Evolutionary conservation across 164 flowering plant species (phyloP).

Genomic region (Houttuynia cordata): DNA sequence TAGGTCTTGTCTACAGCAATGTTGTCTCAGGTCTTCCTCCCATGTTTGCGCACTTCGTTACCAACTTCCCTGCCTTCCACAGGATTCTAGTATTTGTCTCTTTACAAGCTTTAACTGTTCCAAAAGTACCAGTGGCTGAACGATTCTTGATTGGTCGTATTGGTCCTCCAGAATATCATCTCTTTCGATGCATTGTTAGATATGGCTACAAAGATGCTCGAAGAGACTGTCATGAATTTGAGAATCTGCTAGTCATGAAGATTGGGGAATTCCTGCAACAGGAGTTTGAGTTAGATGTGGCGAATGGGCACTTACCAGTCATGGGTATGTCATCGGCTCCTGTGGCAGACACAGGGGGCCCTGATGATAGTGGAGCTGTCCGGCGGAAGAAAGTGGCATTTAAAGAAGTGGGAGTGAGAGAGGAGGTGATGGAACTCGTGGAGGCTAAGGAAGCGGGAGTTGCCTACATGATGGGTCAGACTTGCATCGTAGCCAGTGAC

Average conservation of each 20-base stretch:
- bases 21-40: constrained; percentile 38
- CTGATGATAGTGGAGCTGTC: constrained; percentile 3
- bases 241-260: constrained; percentile 23
- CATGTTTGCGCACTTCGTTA: constrained; percentile 40
- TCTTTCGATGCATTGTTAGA: constrained; percentile 27
- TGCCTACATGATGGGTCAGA: constrained; percentile 51
- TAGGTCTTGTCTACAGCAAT: constrained; percentile 33
- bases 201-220: constrained; percentile 34
- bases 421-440: constrained; percentile 24
- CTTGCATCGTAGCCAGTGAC: constrained; percentile 28
- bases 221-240: constrained; percentile 23
- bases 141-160: constrained; percentile 28
- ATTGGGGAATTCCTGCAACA: constrained; percentile 27
- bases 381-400: constrained; percentile 18
- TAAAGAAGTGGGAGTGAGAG: constrained; percentile 12
- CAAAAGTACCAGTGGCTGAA: constrained; percentile 23
- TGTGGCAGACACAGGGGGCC: constrained; percentile 4
- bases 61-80: constrained; percentile 54
- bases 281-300: constrained; percentile 6
- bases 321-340: constrained; percentile 6
- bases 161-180: constrained; percentile 25
- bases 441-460: constrained; percentile 45
- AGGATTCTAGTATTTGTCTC: constrained; percentile 29
- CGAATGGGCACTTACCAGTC: constrained; percentile 2
- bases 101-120: constrained; percentile 26